Evolutionary conservation across 2,329 filamentous ascomycete genomes (phyloP), one percentile per base, ranked within the genome.

Genomic region (Plenodomus lindquistii): DNA sequence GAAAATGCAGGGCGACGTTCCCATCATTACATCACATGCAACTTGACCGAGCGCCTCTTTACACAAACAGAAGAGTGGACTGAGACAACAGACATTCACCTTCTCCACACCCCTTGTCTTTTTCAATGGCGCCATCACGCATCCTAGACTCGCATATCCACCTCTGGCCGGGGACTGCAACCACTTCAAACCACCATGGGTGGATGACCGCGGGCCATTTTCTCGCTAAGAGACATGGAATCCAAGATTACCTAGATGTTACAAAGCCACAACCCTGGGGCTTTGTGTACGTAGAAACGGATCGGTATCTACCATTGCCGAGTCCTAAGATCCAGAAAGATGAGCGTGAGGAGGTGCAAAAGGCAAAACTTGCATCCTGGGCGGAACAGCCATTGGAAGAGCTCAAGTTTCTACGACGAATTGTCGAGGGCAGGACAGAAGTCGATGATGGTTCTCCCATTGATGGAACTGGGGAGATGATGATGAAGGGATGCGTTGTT

Each of bases 101-200:
- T 31, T 31, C 27, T 13, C 27, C 27, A 31, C 27, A 31, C 4
- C 15, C 6, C 27, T 8, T 13, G 6, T 31, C 27, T 15, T 15
- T n/a, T 8, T 7, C 27, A 36, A 69, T 71, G 68, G 37, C 65
- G 13, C 53, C 58, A 3, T 54, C 49, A 35, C 55, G 54, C 21
- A 86, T 96, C 66, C 84, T 97, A 72, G 92, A 97, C 77, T 87
- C 90, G 34, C 93, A 97, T 78, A 87, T 97, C 73, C 92, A 97
- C 76, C 85, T 97, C 65, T 96, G 85, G 78, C 88, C 90, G 37
- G 73, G 77, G 38, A 81, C 82, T 44, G 88, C 75, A 39, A 69
- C 70, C 2, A 71, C 93, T 62, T 67, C 88, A 43, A 67, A 79
- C 45, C 81, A 82, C 34, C 82, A 95, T 54, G 75, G 82, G 48